Evolutionary conservation across 257 asterid species (phyloP).

Genomic region (Ehretia macrophylla): DNA sequence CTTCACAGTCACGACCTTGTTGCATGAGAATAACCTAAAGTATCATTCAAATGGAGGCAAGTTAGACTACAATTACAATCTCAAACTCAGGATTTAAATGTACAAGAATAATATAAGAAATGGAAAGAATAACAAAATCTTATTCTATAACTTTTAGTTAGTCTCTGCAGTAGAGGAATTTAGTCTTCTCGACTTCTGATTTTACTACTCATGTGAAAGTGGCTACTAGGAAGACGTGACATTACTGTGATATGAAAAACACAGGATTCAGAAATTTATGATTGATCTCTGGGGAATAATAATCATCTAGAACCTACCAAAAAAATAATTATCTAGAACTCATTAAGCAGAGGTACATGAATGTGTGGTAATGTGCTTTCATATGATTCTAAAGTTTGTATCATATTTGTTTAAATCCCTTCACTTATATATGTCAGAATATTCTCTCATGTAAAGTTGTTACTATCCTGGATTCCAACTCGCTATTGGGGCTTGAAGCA

Average conservation of each 20-base stretch:
- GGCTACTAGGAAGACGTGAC: neutral
- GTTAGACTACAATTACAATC: neutral
- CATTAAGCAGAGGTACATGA: too few relatives aligned
- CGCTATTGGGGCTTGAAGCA: too few relatives aligned
- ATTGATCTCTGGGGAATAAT: too few relatives aligned
- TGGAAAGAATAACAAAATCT: neutral
- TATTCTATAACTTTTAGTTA: neutral
- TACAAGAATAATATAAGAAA: too few relatives aligned
- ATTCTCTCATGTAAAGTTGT: too few relatives aligned
- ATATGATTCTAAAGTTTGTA: too few relatives aligned
- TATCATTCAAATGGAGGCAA: neutral
- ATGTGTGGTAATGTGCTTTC: too few relatives aligned
- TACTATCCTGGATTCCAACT: too few relatives aligned
- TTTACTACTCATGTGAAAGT: conserved; percentile 1
- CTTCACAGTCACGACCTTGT: conserved; percentile 40
- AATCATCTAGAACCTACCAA: too few relatives aligned
- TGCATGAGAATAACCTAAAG: conserved; percentile 60
- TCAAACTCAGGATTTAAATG: neutral
- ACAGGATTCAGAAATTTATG: neutral
- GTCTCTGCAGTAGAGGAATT: neutral
- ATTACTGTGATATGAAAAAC: neutral
- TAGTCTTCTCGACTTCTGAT: neutral
- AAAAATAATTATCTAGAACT: too few relatives aligned
- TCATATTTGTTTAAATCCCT: too few relatives aligned
- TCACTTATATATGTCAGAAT: too few relatives aligned